Conservation (phyloP, 1,284 basidiomycete species). For the Heliocybe sulcata region DNA sequence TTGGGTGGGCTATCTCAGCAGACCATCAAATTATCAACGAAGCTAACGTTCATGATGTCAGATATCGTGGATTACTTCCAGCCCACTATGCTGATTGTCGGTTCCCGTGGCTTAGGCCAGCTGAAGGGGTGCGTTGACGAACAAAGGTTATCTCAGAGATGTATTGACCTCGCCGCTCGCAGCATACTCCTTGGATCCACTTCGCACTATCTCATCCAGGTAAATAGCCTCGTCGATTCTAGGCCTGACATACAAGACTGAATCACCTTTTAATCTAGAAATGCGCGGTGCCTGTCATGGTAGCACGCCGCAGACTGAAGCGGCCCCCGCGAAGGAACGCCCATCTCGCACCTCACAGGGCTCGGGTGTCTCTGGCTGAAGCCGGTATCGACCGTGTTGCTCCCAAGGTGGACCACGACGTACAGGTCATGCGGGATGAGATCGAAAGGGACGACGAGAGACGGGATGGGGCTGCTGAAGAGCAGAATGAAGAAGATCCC, state of each 20-base stretch:
- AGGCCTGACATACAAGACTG: slow-evolving; percentile 75
- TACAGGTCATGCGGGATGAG: slow-evolving; percentile 63
- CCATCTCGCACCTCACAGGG: slow-evolving; percentile 56
- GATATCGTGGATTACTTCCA: slow-evolving; percentile 89
- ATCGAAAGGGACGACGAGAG: slow-evolving; percentile 57
- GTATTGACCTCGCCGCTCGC: slow-evolving; percentile 4
- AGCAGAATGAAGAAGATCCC: slow-evolving; percentile 21
- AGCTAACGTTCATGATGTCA: slow-evolving; percentile 16
- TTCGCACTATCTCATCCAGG: slow-evolving; percentile 93
- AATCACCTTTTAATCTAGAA: not conserved
- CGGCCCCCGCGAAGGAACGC: slow-evolving; percentile 60
- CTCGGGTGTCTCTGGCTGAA: slow-evolving; percentile 79
- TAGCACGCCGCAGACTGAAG: slow-evolving; percentile 78
- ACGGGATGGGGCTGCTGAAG: slow-evolving; percentile 26
- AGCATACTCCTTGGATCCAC: slow-evolving; percentile 96
- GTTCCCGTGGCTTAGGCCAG: slow-evolving; percentile 85
- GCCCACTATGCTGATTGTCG: slow-evolving; percentile 93
- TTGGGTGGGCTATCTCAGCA: slow-evolving; percentile 39
- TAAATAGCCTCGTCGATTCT: slow-evolving; percentile 14
- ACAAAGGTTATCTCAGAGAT: not conserved
- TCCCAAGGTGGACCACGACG: slow-evolving; percentile 65
- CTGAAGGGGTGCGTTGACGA: slow-evolving; percentile 72
- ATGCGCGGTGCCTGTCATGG: slow-evolving; percentile 13
- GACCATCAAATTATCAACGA: slow-evolving; percentile 13
- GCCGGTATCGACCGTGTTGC: slow-evolving; percentile 80